Conservation (phyloP, 164 flowering plant species). For the Dillenia suffruticosa region DNA sequence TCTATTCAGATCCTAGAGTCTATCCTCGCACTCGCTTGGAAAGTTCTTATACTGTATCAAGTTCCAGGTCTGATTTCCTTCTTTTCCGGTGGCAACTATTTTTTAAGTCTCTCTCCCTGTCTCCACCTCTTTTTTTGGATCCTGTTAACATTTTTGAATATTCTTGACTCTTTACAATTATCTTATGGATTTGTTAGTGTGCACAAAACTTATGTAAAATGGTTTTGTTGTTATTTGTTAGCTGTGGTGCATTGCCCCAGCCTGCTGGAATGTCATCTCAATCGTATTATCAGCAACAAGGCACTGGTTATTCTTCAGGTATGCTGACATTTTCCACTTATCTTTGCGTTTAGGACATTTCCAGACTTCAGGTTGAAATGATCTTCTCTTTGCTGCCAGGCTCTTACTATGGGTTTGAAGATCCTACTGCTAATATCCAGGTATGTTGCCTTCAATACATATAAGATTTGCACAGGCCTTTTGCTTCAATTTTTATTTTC, state of each 20-base stretch:
- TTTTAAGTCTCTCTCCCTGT: not conserved
- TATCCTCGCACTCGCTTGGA: constrained; percentile 19
- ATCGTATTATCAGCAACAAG: constrained; percentile 16
- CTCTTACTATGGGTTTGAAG: constrained; percentile 7
- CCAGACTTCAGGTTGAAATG: not conserved
- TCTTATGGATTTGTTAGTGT: not conserved
- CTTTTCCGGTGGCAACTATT: too few relatives aligned
- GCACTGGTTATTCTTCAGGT: constrained; percentile 16
- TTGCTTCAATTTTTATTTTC: not conserved
- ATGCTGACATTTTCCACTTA: not conserved
- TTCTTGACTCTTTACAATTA: too few relatives aligned
- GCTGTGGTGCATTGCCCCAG: constrained; percentile 15
- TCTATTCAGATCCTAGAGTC: constrained; percentile 21
- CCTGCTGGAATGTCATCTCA: constrained; percentile 11
- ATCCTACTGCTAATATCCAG: constrained; percentile 8
- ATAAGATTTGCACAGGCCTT: not conserved
- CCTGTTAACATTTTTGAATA: too few relatives aligned
- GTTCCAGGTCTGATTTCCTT: constrained; percentile 18
- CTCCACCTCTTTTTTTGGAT: too few relatives aligned
- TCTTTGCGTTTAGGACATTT: not conserved
- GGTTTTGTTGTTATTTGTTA: constrained; percentile 1
- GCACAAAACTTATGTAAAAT: not conserved
- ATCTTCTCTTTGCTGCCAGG: constrained; percentile 6
- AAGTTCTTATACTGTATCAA: constrained; percentile 17
- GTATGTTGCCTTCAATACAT: constrained; percentile 2